Base-by-base conservation (phyloP, 176 grass and related monocot genomes). In the Juncus effusus region DNA sequence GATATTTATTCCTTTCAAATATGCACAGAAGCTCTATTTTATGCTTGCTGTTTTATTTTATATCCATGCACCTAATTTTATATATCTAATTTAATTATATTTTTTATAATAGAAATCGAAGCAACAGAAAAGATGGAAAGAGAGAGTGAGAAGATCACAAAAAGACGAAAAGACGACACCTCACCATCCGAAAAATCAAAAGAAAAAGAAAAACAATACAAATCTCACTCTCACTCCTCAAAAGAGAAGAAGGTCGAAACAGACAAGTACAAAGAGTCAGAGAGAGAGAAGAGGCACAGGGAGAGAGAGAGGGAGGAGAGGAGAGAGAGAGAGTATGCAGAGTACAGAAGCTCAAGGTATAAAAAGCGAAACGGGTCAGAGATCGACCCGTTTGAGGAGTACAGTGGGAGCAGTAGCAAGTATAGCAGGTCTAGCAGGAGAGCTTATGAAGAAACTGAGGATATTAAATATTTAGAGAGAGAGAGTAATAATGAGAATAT, bases 201-300 rank as follows among this genome's bases (percentile, higher is more conserved):
- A 68, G 63, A 84, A 54, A 76, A 38, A 68, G 80, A 73, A 76
- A 83, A 82, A 74, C 85, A 87, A 59, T 60, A 58, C 40, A 83
- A 90, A 15, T 13, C 66, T 9, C 44, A 47, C 9, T 47, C 44
- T 47, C 44, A 47, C 44, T 6, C 44, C 44, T 47, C 44, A 47
- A 83, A 89, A 40, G 86, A 75, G 75, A 99, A 81, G 77, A 74
- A 62, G 38, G 69, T 57, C 55, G 95, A 94, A 38, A 80, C 78
- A 78, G 85, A 74, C 5, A 99, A 99, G 69, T 80, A 90, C 55
- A 93, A 80, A 71, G 80, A 86, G 74, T 93, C 72, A 79, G 85
- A 75, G 50, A 85, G 66, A 56, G 85, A 85, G 61, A 79, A 66
- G 81, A 81, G 78, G 64, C 84, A 83, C 36, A 73, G 76, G 37